Conservation (phyloP, 495 filamentous ascomycete genomes). For the Neurospora tetrasperma region DNA sequence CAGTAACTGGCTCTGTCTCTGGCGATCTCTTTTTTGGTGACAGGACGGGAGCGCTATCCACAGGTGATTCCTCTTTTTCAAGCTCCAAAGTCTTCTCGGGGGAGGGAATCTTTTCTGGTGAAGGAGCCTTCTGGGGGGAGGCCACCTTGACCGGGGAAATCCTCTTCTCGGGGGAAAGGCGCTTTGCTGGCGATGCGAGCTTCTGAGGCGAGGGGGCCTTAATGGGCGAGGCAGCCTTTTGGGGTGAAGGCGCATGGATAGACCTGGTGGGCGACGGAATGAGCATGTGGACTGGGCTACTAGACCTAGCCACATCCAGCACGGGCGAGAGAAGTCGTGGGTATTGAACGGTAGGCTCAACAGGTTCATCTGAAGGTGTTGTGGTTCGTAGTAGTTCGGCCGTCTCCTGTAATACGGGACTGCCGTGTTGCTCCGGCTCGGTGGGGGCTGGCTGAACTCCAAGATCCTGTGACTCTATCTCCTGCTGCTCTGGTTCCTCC, state of each 20-base stretch:
- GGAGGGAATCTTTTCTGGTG: neutral
- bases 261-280: constrained; percentile 15
- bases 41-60: constrained; percentile 1
- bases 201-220: constrained; percentile 16
- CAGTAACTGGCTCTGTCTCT: neutral
- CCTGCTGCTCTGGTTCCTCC: neutral
- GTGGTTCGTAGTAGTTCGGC: constrained; percentile 64
- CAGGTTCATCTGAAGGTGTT: constrained; percentile 17
- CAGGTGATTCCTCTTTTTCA: neutral
- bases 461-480: neutral
- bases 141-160: constrained; percentile 13
- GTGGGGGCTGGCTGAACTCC: neutral
- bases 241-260: constrained; percentile 16
- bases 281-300: constrained; percentile 11
- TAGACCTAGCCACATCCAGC: constrained; percentile 2
- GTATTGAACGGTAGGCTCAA: constrained; percentile 2
- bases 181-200: constrained; percentile 10
- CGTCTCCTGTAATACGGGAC: constrained; percentile 18
- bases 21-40: neutral
- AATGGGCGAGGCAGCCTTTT: constrained; percentile 9
- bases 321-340: neutral
- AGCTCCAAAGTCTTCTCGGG: neutral
- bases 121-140: constrained; percentile 16
- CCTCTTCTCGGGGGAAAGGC: constrained; percentile 1
- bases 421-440: constrained; percentile 13